A percentile compares a stretch with the other conserved stretches of the same genome.
These are phyloP conservation scores for Suhomyces sp. DNA, from an alignment of 805 yeast genomes.

Conservation along the genomic window DNA sequence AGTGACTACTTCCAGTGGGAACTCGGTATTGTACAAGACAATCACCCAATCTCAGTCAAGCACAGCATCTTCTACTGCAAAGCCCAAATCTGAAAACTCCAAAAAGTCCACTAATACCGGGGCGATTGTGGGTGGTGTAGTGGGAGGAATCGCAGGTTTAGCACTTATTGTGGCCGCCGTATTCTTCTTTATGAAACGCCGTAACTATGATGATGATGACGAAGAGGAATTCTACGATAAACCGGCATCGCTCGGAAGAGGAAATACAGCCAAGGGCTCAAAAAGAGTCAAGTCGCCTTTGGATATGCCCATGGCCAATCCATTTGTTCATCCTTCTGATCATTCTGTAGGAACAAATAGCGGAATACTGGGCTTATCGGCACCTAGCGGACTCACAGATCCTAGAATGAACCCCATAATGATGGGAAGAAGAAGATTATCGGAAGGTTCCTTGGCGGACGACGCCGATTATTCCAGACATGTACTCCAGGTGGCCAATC, in stretches of 20 bases:
- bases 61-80: slow-evolving; percentile 3
- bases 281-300: slow-evolving; percentile 28
- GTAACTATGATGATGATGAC: slow-evolving; percentile 43
- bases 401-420: slow-evolving; percentile 71
- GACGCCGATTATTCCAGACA: slow-evolving; percentile 80
- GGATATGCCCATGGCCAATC: slow-evolving; percentile 48
- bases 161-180: slow-evolving; percentile 20
- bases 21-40: slow-evolving; percentile 9
- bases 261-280: slow-evolving; percentile 23
- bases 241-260: slow-evolving; percentile 40
- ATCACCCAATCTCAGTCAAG: slow-evolving; percentile 7
- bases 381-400: slow-evolving; percentile 35
- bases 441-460: slow-evolving; percentile 85
- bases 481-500: slow-evolving; percentile 83
- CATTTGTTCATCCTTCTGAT: slow-evolving; percentile 62
- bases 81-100: background rate
- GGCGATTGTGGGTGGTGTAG: slow-evolving; percentile 46
- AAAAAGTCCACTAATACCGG: slow-evolving; percentile 31
- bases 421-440: slow-evolving; percentile 78
- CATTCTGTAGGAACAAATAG: slow-evolving; percentile 24
- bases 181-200: slow-evolving; percentile 32
- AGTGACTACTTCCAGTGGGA: slow-evolving; percentile 4
- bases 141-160: slow-evolving; percentile 39
- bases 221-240: slow-evolving; percentile 35
- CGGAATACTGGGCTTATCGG: slow-evolving; percentile 1